Evolutionary conservation across 1,139 yeast species (phyloP), one percentile per base, ranked within the genome.

Genomic region (Hemisphaericaspora xylofermentans): DNA sequence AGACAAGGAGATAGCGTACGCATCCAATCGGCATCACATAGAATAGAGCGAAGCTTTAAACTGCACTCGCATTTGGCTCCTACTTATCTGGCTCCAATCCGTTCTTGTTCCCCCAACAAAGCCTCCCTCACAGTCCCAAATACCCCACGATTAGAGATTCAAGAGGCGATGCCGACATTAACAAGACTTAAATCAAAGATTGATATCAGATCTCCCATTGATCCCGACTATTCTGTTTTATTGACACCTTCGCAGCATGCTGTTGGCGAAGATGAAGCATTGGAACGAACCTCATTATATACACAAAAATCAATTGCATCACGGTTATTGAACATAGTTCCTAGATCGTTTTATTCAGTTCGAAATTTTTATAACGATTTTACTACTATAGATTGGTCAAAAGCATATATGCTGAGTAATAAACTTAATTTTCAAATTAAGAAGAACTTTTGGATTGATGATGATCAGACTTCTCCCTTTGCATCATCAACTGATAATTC

Each of bases 341-440:
- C 60, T 3, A 54, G 51, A 14, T 41, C 53, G 3, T 43, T 61
- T 15, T 54, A 53, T 38, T 38, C 56, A 6, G 43, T 58, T 31
- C 48, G 74, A 24, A 65, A 62, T 49, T 76, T 65, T 59, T 80
- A 80, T 54, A 81, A 80, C 54, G 84, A 80, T 55, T 80, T 79
- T 57, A 80, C 86, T 18, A 78, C 84, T n/a, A 76, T 79, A n/a
- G 86, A 80, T 60, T 80, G 85, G 85, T 74, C 78, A 3, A 67
- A 70, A 33, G 83, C 81, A 24, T 71, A 71, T 33, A 63, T 77
- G 22, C 61, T 64, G 45, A 76, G 76, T 36, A 76, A 80, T 32
- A 61, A 63, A 33, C 64, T 80, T 39, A 66, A 71, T 46, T 75
- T 65, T 47, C 63, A 65, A 33, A 51, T 80, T 12, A 44, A 48